Evolutionary conservation across 2,329 filamentous ascomycete species (phyloP).

Genomic region (Claviceps quebecensis): DNA sequence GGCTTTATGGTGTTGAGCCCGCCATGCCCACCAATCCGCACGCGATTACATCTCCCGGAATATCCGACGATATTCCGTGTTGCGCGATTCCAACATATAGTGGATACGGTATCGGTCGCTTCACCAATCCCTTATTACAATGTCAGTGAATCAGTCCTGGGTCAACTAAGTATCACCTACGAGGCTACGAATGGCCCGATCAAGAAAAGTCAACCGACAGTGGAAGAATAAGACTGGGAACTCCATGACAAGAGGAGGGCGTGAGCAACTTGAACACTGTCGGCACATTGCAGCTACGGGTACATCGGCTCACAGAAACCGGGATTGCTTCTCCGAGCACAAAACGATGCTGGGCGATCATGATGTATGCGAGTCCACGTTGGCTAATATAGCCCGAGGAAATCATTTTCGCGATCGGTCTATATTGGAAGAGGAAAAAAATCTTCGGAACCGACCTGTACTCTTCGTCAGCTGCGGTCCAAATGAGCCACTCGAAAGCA

Average conservation of each 20-base stretch:
- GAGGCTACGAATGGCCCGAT: background rate
- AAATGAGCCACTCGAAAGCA: slow-evolving; percentile 31
- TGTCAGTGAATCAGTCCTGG: too few relatives aligned
- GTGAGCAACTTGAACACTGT: background rate
- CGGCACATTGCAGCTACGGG: background rate
- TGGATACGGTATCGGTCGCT: too few relatives aligned
- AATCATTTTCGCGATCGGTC: slow-evolving; percentile 31
- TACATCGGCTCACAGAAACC: background rate
- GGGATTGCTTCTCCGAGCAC: background rate
- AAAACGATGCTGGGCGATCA: background rate
- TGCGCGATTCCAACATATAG: too few relatives aligned
- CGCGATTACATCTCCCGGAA: too few relatives aligned
- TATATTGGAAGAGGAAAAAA: slow-evolving; percentile 23
- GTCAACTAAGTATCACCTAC: too few relatives aligned
- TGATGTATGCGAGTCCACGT: slow-evolving; percentile 11
- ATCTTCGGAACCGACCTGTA: slow-evolving; percentile 35
- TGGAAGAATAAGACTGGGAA: background rate
- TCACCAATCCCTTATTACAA: too few relatives aligned
- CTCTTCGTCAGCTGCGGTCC: slow-evolving; percentile 39
- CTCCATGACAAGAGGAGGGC: background rate
- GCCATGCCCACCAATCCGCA: too few relatives aligned
- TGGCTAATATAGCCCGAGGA: slow-evolving; percentile 35
- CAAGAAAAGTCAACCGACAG: background rate
- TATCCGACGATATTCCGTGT: too few relatives aligned
- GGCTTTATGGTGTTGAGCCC: too few relatives aligned